phyloP scores from a whole-genome alignment of 306 rosid species.

The Hippophae tibetana region DNA sequence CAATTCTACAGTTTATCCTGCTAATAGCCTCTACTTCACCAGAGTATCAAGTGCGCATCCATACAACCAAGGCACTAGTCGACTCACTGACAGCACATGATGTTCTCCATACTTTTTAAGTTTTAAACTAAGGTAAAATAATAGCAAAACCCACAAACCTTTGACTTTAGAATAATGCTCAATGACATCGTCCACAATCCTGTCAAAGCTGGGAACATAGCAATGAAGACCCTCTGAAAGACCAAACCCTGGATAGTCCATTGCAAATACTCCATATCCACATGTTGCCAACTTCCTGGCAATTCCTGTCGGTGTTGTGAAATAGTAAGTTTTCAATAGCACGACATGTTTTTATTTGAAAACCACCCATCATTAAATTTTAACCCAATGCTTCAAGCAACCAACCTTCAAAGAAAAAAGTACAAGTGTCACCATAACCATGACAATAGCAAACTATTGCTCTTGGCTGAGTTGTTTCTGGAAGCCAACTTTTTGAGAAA shows the following conservation, averaged over 20 bases:
- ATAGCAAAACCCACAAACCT: constrained; percentile 34
- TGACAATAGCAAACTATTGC: constrained; percentile 78
- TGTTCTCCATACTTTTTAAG: too few species aligned
- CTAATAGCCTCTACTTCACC: too few species aligned
- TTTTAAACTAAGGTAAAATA: too few species aligned
- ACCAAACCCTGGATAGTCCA: constrained; percentile 97
- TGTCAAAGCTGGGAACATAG: constrained; percentile 57
- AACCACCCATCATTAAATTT: not conserved
- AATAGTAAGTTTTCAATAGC: constrained; percentile 2
- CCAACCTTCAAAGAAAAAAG: constrained; percentile 94
- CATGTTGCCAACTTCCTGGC: constrained; percentile 68
- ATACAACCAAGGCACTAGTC: too few species aligned
- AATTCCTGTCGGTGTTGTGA: constrained; percentile 40
- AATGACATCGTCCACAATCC: constrained; percentile 64
- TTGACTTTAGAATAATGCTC: constrained; percentile 71
- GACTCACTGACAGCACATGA: too few species aligned
- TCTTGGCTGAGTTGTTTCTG: constrained; percentile 43
- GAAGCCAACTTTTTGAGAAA: constrained; percentile 86
- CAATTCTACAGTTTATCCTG: too few species aligned
- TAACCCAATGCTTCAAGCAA: constrained; percentile 5
- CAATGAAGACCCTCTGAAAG: constrained; percentile 94
- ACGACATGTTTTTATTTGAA: not conserved
- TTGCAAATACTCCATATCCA: constrained; percentile 81
- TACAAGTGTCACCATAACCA: constrained; percentile 90
- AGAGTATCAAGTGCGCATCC: too few species aligned